These are phyloP conservation scores for Coemansia aciculifera DNA, from an alignment of 192 early-diverging fungal genomes.

Conservation along the genomic window DNA sequence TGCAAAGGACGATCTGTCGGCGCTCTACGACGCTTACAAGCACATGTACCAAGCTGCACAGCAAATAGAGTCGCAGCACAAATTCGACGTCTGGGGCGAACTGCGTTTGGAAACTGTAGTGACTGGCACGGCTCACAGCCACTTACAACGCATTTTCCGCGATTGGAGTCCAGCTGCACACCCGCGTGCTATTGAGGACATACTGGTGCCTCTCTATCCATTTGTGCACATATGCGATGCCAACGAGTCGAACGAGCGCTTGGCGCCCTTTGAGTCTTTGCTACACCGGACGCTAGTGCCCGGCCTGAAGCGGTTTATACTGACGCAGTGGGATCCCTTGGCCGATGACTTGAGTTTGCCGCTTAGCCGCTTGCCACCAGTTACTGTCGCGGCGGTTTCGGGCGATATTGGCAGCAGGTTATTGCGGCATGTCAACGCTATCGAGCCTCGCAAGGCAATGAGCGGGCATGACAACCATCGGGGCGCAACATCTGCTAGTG, in stretches of 20 bases:
- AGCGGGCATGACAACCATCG: not conserved
- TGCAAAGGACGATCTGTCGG: not conserved
- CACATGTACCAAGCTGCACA: slow-evolving; percentile 11
- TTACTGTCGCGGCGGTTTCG: slow-evolving; percentile 11
- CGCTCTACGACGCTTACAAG: slow-evolving; percentile 20
- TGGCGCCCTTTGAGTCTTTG: slow-evolving; percentile 46
- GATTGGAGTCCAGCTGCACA: slow-evolving; percentile 23
- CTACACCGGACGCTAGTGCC: slow-evolving; percentile 30
- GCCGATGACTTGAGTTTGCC: slow-evolving; percentile 20
- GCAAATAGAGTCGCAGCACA: slow-evolving; percentile 14
- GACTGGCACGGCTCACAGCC: slow-evolving; percentile 12
- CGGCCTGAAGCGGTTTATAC: slow-evolving; percentile 33
- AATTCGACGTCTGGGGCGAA: slow-evolving; percentile 42
- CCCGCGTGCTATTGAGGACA: slow-evolving; percentile 10
- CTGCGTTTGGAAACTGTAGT: slow-evolving; percentile 38
- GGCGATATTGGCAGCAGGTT: slow-evolving; percentile 19
- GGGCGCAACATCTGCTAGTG: not conserved
- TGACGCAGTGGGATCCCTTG: slow-evolving; percentile 44
- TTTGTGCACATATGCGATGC: slow-evolving; percentile 9
- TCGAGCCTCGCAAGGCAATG: slow-evolving; percentile 32
- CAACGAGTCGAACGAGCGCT: not conserved
- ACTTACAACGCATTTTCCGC: slow-evolving; percentile 19
- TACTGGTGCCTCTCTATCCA: slow-evolving; percentile 19
- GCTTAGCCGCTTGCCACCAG: slow-evolving; percentile 23
- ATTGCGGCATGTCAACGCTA: slow-evolving; percentile 19